Evolutionary conservation across 805 yeast species (phyloP), one percentile per base, ranked within the genome.

Genomic region (Yamadazyma scolyti): DNA sequence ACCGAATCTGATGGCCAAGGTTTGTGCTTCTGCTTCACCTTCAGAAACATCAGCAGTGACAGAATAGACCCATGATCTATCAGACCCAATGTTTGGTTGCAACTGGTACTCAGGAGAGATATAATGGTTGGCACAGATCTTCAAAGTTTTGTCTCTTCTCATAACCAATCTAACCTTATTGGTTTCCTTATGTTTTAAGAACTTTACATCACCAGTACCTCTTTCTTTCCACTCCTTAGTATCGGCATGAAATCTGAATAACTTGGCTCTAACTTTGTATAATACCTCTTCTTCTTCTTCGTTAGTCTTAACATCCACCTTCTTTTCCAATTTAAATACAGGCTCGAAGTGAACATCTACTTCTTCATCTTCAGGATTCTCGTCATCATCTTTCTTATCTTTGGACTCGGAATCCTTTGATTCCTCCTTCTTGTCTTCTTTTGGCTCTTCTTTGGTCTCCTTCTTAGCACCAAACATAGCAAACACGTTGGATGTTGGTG

Each of bases 131-230:
- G 98, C 98, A 65, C 98, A 93, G 54, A 93, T 82, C 75, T 93
- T 93, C 58, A 93, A 76, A 34, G 97, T 93, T 74, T 90, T 90
- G 71, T 93, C 98, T 72, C 98, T 87, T 78, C 98, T 87, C 98
- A 93, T 93, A 56, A 93, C 72, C 46, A 93, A 65, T 71, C 98
- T 82, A 43, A 85, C 86, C 68, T 87, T 89, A 37, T 76, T 74
- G 37, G 86, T 69, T 40, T 67, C 66, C 63, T 87, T 88, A 71
- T 90, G 96, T 70, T 90, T 73, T 58, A 93, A 77, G 65, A 93
- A 86, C 67, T 93, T 87, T 50, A 88, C 96, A 56, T 93, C 98
- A 54, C 98, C 98, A 20, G 96, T 87, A 51, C 98, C 98, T 72
- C 98, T 85, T 74, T 93, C 98, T 65, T 93, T 93, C 98, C 98